Percentiles rank a stretch among this genome's conserved stretches.
These are phyloP conservation scores for Salvia hispanica DNA, from an alignment of 257 asterid genomes.

Conservation along the genomic window DNA sequence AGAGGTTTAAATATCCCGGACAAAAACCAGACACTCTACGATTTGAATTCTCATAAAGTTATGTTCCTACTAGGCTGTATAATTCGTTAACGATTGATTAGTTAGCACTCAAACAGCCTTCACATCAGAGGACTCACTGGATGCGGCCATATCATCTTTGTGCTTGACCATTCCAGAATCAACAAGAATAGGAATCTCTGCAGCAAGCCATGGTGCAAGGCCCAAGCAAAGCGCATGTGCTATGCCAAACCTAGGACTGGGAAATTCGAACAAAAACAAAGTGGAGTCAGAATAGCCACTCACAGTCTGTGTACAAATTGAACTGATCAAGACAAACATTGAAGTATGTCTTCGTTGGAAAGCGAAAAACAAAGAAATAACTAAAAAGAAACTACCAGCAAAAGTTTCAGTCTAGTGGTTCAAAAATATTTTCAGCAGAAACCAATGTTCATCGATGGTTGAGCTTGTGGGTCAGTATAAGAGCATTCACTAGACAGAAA, in stretches of 20 bases:
- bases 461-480: no score
- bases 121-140: slow-evolving; percentile 48
- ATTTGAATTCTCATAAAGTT: background rate
- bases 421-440: no score
- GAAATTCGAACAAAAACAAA: background rate
- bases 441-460: no score
- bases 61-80: background rate
- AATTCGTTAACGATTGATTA: background rate
- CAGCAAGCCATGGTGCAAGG: slow-evolving; percentile 96
- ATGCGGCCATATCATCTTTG: slow-evolving; percentile 74
- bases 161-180: slow-evolving; percentile 96
- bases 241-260: slow-evolving; percentile 90
- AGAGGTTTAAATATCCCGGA: background rate
- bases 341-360: no score
- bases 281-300: background rate
- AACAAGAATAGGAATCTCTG: slow-evolving; percentile 86
- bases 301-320: background rate
- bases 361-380: no score
- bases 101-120: slow-evolving; percentile 30
- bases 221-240: slow-evolving; percentile 96
- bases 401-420: no score
- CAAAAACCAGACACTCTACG: background rate
- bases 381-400: no score
- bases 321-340: background rate
- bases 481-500: no score